These are phyloP conservation scores for Parmelia sp. DNA, from an alignment of 495 filamentous ascomycete species.

Conservation along the genomic window DNA sequence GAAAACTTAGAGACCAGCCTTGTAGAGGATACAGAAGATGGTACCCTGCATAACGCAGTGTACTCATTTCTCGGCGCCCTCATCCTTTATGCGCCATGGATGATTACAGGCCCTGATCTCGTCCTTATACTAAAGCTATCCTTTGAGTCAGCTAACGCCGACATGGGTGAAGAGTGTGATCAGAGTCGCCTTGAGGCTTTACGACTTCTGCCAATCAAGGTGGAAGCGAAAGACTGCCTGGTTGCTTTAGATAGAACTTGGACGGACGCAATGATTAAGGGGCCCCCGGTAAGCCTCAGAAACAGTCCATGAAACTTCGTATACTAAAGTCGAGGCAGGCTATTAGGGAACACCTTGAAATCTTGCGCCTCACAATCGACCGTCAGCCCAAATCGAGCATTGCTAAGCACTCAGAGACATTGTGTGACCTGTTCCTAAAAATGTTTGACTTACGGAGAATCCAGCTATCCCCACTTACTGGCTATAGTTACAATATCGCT, in stretches of 20 bases:
- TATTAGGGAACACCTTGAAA: constrained; percentile 56
- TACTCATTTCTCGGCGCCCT: constrained; percentile 72
- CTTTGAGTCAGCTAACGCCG: constrained; percentile 57
- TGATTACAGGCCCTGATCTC: constrained; percentile 68
- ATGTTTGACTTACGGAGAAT: constrained; percentile 66
- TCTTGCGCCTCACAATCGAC: constrained; percentile 62
- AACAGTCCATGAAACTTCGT: not conserved
- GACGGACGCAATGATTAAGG: constrained; percentile 50
- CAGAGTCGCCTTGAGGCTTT: constrained; percentile 64
- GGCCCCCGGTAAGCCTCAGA: constrained; percentile 48
- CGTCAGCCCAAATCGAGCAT: constrained; percentile 69
- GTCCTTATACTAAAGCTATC: constrained; percentile 62
- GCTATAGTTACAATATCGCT: constrained; percentile 39
- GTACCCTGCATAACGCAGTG: constrained; percentile 68
- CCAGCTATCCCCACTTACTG: constrained; percentile 34
- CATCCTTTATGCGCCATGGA: constrained; percentile 76
- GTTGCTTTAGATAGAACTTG: constrained; percentile 65
- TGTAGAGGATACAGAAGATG: constrained; percentile 43
- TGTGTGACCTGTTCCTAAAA: constrained; percentile 65
- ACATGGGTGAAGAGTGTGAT: constrained; percentile 48
- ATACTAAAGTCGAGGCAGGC: constrained; percentile 43
- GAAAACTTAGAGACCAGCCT: constrained; percentile 60
- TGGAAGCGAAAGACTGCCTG: constrained; percentile 64
- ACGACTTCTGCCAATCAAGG: constrained; percentile 60
- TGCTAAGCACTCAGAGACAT: constrained; percentile 56